A percentile compares a stretch with the other conserved stretches of the same genome.
Conservation (phyloP, 306 rosid species). For the Cyamopsis tetragonoloba region DNA sequence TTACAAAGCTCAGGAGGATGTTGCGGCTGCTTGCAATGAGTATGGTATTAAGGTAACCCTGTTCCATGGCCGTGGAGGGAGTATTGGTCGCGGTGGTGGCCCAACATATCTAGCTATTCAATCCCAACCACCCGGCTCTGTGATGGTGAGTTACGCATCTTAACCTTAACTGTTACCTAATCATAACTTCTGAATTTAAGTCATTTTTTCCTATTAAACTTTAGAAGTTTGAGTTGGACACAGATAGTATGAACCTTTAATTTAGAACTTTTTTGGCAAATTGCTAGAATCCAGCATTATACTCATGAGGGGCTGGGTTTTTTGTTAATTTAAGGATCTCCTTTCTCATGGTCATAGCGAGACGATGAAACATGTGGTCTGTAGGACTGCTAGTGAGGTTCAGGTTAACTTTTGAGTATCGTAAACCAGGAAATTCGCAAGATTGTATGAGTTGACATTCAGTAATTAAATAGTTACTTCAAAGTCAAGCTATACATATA, state of each 20-base stretch:
- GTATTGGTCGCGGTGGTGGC: slow-evolving; percentile 97
- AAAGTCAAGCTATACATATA: not conserved
- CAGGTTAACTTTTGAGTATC: not conserved
- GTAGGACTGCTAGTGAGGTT: not conserved
- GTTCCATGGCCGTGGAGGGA: slow-evolving; percentile 95
- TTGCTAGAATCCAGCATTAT: not conserved
- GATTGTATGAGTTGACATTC: not conserved
- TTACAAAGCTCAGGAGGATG: slow-evolving; percentile 98
- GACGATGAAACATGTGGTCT: not conserved
- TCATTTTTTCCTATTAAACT: not conserved
- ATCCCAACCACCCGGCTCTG: slow-evolving; percentile 97
- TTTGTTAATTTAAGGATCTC: not conserved
- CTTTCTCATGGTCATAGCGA: not conserved
- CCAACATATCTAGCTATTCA: slow-evolving; percentile 95
- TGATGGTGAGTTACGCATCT: slow-evolving; percentile 56
- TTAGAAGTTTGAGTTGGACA: not conserved
- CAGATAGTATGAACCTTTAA: not conserved
- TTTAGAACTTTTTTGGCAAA: not conserved
- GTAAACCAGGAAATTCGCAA: slow-evolving; percentile 8
- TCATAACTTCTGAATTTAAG: not conserved
- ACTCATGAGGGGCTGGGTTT: not conserved
- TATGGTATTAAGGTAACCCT: slow-evolving; percentile 76
- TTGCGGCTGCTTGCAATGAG: slow-evolving; percentile 80
- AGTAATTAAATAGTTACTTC: not conserved
- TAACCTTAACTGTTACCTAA: not conserved